Evolutionary conservation across 371 early-diverging fungal genomes (phyloP).

Genomic region (Mortierella sp.): DNA sequence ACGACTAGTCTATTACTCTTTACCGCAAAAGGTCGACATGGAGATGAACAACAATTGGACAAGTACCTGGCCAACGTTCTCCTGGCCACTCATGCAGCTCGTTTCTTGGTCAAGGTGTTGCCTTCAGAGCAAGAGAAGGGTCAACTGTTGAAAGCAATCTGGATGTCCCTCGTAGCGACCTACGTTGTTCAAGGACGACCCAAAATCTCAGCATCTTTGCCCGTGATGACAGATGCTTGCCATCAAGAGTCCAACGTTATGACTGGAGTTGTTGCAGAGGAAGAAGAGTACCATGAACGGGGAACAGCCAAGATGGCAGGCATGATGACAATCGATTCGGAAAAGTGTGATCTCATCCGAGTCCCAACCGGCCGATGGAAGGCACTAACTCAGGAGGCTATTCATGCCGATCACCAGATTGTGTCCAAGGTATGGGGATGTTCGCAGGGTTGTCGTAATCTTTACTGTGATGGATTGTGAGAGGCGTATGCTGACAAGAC

Average conservation of each 20-base stretch:
- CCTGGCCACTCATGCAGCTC: conserved; percentile 40
- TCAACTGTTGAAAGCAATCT: conserved; percentile 38
- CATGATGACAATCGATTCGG: conserved; percentile 9
- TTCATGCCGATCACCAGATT: conserved; percentile 41
- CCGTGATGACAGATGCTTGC: conserved; percentile 14
- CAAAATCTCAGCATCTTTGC: conserved; percentile 8
- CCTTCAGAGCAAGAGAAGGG: conserved; percentile 23
- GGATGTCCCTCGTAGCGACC: conserved; percentile 48
- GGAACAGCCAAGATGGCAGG: background rate
- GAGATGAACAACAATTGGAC: conserved; percentile 45
- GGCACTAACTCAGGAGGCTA: conserved; percentile 19
- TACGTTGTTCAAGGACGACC: conserved; percentile 46
- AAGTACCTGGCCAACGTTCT: conserved; percentile 36
- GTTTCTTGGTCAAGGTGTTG: conserved; percentile 35
- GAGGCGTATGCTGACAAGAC: too few relatives aligned
- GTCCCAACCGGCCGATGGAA: conserved; percentile 22
- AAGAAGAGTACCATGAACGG: conserved; percentile 5
- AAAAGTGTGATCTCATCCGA: background rate
- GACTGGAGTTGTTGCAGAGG: background rate
- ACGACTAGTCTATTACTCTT: conserved; percentile 35
- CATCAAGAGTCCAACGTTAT: too few relatives aligned
- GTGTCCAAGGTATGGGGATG: conserved; percentile 28
- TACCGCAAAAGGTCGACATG: conserved; percentile 42
- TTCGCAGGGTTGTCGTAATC: background rate
- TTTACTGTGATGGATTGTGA: too few relatives aligned